Evolutionary conservation across 208 protist species (phyloP), one percentile per base, ranked within the genome.

Genomic region (Acanthamoeba lugdunensis): DNA sequence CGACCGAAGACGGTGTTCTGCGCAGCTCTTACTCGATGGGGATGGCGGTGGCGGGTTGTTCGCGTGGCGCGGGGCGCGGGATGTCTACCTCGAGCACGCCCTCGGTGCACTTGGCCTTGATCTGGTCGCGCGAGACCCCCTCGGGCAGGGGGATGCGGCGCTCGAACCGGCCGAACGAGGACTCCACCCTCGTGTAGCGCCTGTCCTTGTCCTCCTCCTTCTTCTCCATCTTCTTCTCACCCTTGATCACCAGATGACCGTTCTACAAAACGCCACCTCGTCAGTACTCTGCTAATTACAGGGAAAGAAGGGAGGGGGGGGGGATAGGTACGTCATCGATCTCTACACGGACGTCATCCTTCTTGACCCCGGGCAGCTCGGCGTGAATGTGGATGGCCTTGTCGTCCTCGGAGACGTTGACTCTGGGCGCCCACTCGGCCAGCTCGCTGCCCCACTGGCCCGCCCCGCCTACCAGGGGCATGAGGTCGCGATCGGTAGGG

Each of bases 161-260:
- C 56, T 84, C 73, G 30, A 94, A 94, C 18, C 13, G 30, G 11
- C 90, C 90, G 41, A 71, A 82, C 8, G 41, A 52, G 9, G 45
- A 58, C 67, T 87, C 73, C 16, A 75, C 3, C 9, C 73, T 18
- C 14, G 21, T 16, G 54, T 75, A 87, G 5, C 21, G n/a, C 67
- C 37, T 25, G 11, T 94, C 90, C 73, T 94, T 87, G 33, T 94
- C 90, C 75, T 94, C 90, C 56, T 85, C 77, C 88, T 92, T 92
- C 73, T 71, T 87, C 52, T 94, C 90, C 73, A 87, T 33, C 90
- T 94, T 88, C 37, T 41, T 63, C 28, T 94, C 77, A 1, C 85
- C 85, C 8, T 33, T n/a, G 58, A 90, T 73, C 21, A 73, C 63
- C 21, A 90, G 85, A 0, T 1, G 5, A 28, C 85, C 85, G 63